Evolutionary conservation across 2,329 filamentous ascomycete genomes (phyloP), one percentile per base, ranked within the genome.

Genomic region (Thielaviopsis cerberus): DNA sequence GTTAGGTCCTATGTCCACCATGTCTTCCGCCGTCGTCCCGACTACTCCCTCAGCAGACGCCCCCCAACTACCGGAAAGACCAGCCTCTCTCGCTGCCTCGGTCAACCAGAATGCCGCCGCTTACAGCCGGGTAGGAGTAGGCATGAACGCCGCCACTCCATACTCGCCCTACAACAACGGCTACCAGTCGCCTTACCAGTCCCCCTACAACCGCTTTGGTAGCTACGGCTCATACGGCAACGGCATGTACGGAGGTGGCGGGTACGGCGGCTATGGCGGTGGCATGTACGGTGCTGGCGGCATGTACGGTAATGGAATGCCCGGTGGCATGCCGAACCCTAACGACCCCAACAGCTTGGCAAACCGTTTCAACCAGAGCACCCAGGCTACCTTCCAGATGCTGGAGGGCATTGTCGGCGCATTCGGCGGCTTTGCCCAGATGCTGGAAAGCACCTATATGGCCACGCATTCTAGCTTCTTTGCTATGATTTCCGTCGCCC

Each of bases 381-480:
- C 94, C 0, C 87, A 92, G 65, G 88, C 91, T 11, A 98, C 92
- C 0, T 98, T 98, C 68, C 92, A 97, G 75, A 88, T 98, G 78
- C 88, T 98, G 55, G 92, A 98, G 73, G 92, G 90, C 64, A 86
- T 98, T 59, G 92, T 98, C 15, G 88, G 88, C 24, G 90, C 92
- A 1, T 98, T 98, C 74, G 90, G 90, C 22, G 92, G 94, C 0
- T 97, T 98, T 68, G 88, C 94, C 13, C 92, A 98, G 74, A 98
- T 98, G 92, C 78, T 98, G 26, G 92, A 98, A 73, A 97, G 92
- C 74, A 97, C 92, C 11, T 98, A 96, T 66, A 98, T 98, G 94
- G 92, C 94, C 27, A 98, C 92, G 0, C 92, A 98, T 71, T 96
- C 90, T 5, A 95, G 88, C 57, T 98, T 98, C 71, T 98, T 97